These are phyloP conservation scores for Annulohypoxylon maeteangense DNA, from an alignment of 495 filamentous ascomycete genomes.

Conservation along the genomic window DNA sequence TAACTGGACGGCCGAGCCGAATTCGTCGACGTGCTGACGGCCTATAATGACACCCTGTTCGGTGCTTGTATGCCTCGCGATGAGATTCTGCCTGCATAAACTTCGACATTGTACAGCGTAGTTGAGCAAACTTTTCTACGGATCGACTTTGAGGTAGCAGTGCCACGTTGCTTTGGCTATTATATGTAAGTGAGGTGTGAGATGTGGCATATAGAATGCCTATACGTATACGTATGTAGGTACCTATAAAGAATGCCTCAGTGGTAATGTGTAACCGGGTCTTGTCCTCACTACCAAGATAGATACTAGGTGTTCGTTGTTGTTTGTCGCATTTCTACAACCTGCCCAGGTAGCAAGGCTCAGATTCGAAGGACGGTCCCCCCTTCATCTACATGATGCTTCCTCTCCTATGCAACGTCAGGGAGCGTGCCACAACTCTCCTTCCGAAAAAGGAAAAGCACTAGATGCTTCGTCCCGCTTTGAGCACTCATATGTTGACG, in stretches of 20 bases:
- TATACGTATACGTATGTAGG: neutral
- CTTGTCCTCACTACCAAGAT: neutral
- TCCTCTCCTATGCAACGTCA: conserved; percentile 38
- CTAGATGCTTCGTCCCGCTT: conserved; percentile 36
- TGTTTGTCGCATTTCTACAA: conserved; percentile 23
- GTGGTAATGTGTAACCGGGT: neutral
- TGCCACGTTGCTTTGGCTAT: conserved; percentile 16
- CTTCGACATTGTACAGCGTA: conserved; percentile 6
- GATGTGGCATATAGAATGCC: neutral
- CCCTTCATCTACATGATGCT: conserved; percentile 44
- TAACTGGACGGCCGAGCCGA: conserved; percentile 3
- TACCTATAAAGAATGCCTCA: conserved; percentile 12
- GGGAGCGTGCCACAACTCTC: conserved; percentile 29
- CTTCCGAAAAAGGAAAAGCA: conserved; percentile 38
- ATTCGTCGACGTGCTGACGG: neutral
- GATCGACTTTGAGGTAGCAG: conserved; percentile 8
- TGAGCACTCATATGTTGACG: conserved; percentile 16
- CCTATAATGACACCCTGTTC: conserved; percentile 1
- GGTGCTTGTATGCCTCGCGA: conserved; percentile 27
- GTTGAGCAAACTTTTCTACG: conserved; percentile 29
- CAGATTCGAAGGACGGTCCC: conserved; percentile 19
- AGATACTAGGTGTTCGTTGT: neutral
- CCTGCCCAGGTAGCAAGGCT: conserved; percentile 19
- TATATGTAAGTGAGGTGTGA: neutral
- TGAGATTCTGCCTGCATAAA: conserved; percentile 27